These are phyloP conservation scores for Claviceps purpurea DNA, from an alignment of 2,329 filamentous ascomycete genomes.

Conservation along the genomic window DNA sequence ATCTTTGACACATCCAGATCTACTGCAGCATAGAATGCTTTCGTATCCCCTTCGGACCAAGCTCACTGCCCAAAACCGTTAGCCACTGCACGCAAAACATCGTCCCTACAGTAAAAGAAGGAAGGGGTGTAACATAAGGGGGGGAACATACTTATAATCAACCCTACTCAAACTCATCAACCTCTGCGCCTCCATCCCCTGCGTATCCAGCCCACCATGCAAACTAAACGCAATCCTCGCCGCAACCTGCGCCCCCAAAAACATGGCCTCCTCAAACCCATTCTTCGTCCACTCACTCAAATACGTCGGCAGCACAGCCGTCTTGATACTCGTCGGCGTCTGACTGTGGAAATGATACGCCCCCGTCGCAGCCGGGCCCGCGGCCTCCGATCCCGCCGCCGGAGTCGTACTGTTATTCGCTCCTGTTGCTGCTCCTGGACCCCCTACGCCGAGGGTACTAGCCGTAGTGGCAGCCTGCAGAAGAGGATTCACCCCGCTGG, in stretches of 20 bases:
- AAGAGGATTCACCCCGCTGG: slow-evolving; percentile 68
- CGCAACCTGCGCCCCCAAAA: slow-evolving; percentile 77
- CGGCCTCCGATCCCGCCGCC: slow-evolving; percentile 26
- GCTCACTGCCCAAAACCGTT: slow-evolving; percentile 25
- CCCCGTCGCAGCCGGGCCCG: slow-evolving; percentile 18
- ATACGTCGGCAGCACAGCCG: slow-evolving; percentile 66
- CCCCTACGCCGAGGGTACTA: slow-evolving; percentile 37
- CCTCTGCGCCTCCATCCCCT: slow-evolving; percentile 37
- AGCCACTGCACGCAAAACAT: not conserved
- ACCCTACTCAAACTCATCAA: slow-evolving; percentile 43
- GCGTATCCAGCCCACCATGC: slow-evolving; percentile 40
- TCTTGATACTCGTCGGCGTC: slow-evolving; percentile 76
- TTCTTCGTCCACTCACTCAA: slow-evolving; percentile 83
- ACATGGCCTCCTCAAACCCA: slow-evolving; percentile 66
- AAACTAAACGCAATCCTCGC: slow-evolving; percentile 48
- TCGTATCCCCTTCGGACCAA: slow-evolving; percentile 40
- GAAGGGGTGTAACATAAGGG: not conserved
- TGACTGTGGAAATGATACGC: slow-evolving; percentile 45
- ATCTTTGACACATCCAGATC: not conserved
- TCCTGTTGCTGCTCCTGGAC: slow-evolving; percentile 25
- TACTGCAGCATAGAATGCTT: slow-evolving; percentile 38
- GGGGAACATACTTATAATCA: slow-evolving; percentile 44
- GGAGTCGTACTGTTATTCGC: slow-evolving; percentile 23
- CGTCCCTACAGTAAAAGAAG: not conserved
- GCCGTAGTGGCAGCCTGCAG: slow-evolving; percentile 81